Percentiles rank a stretch among this genome's conserved stretches.
phyloP scores from a whole-genome alignment of 2,329 filamentous ascomycete species.

The Basipetospora chlamydospora region DNA sequence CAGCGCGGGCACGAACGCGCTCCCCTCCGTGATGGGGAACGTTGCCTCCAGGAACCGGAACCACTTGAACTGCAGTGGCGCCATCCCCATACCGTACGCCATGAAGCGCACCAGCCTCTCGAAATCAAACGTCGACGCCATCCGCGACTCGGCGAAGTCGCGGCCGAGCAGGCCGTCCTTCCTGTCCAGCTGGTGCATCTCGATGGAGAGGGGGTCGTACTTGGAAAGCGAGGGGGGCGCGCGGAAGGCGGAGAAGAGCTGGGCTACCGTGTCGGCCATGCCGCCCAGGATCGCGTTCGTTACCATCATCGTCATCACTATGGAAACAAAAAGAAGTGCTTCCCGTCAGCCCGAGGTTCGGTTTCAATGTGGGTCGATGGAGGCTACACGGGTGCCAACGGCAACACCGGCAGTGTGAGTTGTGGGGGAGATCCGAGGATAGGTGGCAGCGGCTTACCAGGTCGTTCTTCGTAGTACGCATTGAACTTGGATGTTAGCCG shows the following conservation, averaged over 20 bases:
- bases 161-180: slow-evolving; percentile 35
- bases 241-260: slow-evolving; percentile 75
- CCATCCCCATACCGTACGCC: slow-evolving; percentile 94
- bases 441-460: slow-evolving; percentile 37
- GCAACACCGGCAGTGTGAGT: no score
- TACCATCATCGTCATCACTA: slow-evolving; percentile 96
- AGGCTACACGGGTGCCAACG: no score
- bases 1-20: slow-evolving; percentile 61
- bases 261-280: slow-evolving; percentile 90
- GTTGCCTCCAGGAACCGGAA: slow-evolving; percentile 69
- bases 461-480: slow-evolving; percentile 80
- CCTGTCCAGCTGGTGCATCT: slow-evolving; percentile 75
- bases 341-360: slow-evolving; percentile 4
- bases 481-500: slow-evolving; percentile 81
- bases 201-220: slow-evolving; percentile 65
- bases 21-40: slow-evolving; percentile 73
- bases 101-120: slow-evolving; percentile 90
- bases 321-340: background rate
- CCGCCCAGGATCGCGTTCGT: slow-evolving; percentile 93
- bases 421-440: no score
- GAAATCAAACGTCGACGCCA: slow-evolving; percentile 84
- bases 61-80: slow-evolving; percentile 90
- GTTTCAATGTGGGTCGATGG: background rate
- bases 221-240: slow-evolving; percentile 46
- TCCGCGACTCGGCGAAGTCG: slow-evolving; percentile 21